Base-by-base conservation (phyloP, 2,329 filamentous ascomycete species). In the Albifimbria verrucaria region DNA sequence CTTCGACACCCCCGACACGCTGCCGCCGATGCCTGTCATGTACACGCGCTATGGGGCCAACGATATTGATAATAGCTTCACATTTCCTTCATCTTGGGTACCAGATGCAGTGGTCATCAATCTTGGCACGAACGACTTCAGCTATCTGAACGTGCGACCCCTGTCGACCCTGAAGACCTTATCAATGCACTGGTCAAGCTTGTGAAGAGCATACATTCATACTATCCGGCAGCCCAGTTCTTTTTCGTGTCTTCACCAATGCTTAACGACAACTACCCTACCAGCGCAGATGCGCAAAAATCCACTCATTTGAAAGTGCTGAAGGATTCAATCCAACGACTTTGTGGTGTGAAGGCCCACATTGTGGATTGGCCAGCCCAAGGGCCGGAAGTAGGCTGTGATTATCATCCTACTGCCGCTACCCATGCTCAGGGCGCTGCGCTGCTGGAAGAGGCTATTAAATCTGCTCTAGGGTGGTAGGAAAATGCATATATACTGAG, bases 41-140 rank as follows among this genome's bases (percentile, higher is more conserved):
- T 76, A 69, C 59, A 76, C 72, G 0, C 70, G 71, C 20, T 76
- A 72, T 48, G 73, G 71, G 32, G 72, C 71, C 52, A 69, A 72
- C 49, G 73, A 75, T 36, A 63, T 64, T 0, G 61, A 67, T 17
- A 62, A 62, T 52, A 71, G 62, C 49, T 76, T 74, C 59, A 61
- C 67, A 2, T 76, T 74, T 53, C 68, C 70, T 3, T 44, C 42
- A 3, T 52, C 60, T 0, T 64, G 42, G 52, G 54, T n/a, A 24
- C 65, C 50, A 12, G 65, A 74, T 42, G 68, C 66, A 15, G 68
- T 76, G 0, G 72, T 76, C 18, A 71, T 77, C 56, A 74, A 73
- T 53, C 68, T 77, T 0, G 73, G 72, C 26, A 76, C 72, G 43
- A 76, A 76, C 53, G 72, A 75, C 59, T 75, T 73, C 54, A 63